Conservation (phyloP, 1,139 yeast species). For the Hansenula lynferdii region DNA sequence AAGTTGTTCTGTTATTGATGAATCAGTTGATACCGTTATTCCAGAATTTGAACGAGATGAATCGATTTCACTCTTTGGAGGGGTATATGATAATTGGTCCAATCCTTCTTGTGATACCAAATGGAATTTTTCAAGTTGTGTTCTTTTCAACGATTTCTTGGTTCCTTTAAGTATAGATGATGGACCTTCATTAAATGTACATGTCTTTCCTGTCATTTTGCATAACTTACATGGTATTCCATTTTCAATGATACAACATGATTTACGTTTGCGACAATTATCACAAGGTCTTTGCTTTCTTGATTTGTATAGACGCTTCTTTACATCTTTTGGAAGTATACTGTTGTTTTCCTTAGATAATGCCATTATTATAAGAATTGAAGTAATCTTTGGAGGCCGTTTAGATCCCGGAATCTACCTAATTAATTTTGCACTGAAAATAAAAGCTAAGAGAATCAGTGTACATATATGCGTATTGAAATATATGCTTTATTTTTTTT, state of each 20-base stretch:
- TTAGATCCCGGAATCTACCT: neutral
- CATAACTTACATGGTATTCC: slow-evolving; percentile 5
- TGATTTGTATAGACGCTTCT: slow-evolving; percentile 5
- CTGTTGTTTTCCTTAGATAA: slow-evolving; percentile 1
- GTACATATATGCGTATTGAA: too few relatives aligned
- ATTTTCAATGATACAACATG: slow-evolving; percentile 4
- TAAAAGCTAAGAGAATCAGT: too few relatives aligned
- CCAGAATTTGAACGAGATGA: too few relatives aligned
- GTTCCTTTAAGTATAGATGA: too few relatives aligned
- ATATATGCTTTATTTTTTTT: too few relatives aligned
- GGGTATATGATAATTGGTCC: too few relatives aligned
- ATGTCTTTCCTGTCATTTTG: slow-evolving; percentile 1
- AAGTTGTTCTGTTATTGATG: too few relatives aligned
- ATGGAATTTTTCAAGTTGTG: neutral
- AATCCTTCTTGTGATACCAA: neutral
- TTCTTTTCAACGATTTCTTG: neutral
- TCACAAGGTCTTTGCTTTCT: slow-evolving; percentile 7
- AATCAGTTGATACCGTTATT: too few relatives aligned
- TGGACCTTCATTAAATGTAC: slow-evolving; percentile 5
- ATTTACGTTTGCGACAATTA: slow-evolving; percentile 5
- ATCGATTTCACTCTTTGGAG: too few relatives aligned
- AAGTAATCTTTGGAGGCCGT: neutral
- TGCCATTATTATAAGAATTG: neutral
- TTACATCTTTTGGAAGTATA: slow-evolving; percentile 2
- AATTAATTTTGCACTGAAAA: too few relatives aligned